Base-by-base conservation (phyloP, 2,329 filamentous ascomycete species). In the Akanthomyces uredinophilus region DNA sequence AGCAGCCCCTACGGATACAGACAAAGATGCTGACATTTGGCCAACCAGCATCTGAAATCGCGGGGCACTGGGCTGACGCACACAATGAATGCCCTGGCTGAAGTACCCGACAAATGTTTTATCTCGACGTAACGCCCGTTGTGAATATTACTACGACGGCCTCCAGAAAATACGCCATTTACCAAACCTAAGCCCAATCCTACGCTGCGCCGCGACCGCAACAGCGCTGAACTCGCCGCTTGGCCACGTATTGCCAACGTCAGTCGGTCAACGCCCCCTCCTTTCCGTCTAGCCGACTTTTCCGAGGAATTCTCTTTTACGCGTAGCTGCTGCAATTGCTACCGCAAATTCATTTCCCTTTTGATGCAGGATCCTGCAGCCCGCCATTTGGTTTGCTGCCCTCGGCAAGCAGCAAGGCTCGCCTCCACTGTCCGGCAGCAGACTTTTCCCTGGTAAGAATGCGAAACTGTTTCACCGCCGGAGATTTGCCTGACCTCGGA, bases 281-380 rank as follows among this genome's bases (percentile, higher is more conserved):
- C n/a, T 43, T 41, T 50, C 20, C 24, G 27, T 24, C 24, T 24
- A 60, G 57, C 57, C 57, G 57, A 60, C 57, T 53, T 32, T 60
- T 53, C 57, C 57, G 57, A 35, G 24, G 20, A 53, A 41, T 59
- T 51, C 24, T 50, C 35, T 29, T 27, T 32, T 43, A 16, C 20
- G 37, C 8, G 18, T 13, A 22, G 55, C 22, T 27, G 35, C 41
- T 58, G 46, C 46, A 51, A n/a, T 37, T 47, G 11, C n/a, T 14
- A 43, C 41, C 46, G 24, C 14, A 35, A 2, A 51, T 35, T 43
- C 16, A 49, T 51, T 59, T 22, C 35, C 24, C 47, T 20, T 51
- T 32, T 22, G 24, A 18, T 7, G 18, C 32, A 39, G 29, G 35
- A 59, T 59, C 22, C 22, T 59, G 47, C 35, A 51, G 46, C 46